These are phyloP conservation scores for Striga asiatica DNA, from an alignment of 257 asterid genomes.

Conservation along the genomic window DNA sequence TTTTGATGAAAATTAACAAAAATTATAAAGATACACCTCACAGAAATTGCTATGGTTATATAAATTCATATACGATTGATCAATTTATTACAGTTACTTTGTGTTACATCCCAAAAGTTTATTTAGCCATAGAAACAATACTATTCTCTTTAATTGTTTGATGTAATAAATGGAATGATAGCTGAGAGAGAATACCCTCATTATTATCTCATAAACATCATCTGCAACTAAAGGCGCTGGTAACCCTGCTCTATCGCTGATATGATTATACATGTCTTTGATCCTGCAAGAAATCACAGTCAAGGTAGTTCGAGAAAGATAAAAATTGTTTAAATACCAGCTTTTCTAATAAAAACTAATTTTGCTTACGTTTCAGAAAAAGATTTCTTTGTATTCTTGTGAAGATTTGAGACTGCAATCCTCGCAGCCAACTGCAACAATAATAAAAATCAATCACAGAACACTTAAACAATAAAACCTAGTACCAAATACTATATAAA, in stretches of 20 bases:
- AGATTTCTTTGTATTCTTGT: constrained; percentile 87
- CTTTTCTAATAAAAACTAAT: background rate
- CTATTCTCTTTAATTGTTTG: background rate
- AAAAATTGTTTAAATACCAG: background rate
- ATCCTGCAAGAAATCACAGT: constrained; percentile 35
- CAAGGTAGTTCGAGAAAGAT: background rate
- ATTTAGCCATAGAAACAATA: too few species aligned
- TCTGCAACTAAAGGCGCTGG: constrained; percentile 80
- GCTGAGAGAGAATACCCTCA: constrained; percentile 42
- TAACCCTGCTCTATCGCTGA: constrained; percentile 72
- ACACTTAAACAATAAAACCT: too few species aligned
- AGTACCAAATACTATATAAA: too few species aligned
- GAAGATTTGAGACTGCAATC: constrained; percentile 96
- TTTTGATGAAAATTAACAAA: background rate
- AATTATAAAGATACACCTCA: background rate
- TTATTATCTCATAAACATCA: constrained; percentile 74
- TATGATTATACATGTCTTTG: constrained; percentile 77
- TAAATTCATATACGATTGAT: background rate
- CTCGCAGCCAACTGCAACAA: constrained; percentile 88
- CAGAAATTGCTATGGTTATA: background rate
- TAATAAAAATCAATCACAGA: too few species aligned
- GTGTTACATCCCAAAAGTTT: background rate
- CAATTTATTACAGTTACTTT: background rate
- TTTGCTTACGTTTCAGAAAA: constrained; percentile 89
- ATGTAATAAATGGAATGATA: background rate